Conservation (phyloP, 179 eudicot genomes). For the Patellifolia procumbens region DNA sequence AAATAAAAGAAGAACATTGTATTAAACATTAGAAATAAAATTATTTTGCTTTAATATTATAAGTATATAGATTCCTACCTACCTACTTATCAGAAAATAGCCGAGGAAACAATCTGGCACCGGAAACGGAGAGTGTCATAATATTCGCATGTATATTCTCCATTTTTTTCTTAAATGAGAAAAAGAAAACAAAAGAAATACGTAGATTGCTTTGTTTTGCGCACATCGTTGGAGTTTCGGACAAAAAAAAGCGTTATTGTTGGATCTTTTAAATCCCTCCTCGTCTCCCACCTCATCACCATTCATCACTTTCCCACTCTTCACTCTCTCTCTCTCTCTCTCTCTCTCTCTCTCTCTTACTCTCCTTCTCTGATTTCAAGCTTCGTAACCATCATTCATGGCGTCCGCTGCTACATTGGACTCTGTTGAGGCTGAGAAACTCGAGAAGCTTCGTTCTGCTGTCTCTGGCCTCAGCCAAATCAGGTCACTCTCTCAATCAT, state of each 20-base stretch:
- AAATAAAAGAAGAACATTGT: no score
- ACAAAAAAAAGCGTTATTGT: slow-evolving; percentile 8
- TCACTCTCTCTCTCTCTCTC: slow-evolving; percentile 13
- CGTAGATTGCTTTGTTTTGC: neutral
- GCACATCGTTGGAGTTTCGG: slow-evolving; percentile 1
- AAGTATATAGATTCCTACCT: neutral
- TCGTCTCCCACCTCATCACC: slow-evolving; percentile 16
- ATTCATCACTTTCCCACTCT: neutral
- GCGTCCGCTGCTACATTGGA: slow-evolving; percentile 52
- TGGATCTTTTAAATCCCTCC: slow-evolving; percentile 17
- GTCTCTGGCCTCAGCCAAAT: no score
- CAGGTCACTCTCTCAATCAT: no score
- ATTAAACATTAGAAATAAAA: no score
- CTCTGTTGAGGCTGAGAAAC: slow-evolving; percentile 60
- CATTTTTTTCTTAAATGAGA: neutral
- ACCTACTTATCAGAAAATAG: no score
- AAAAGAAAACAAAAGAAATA: neutral
- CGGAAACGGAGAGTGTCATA: no score
- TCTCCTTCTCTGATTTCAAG: slow-evolving; percentile 18
- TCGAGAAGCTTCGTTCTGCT: no score
- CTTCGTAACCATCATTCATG: slow-evolving; percentile 38
- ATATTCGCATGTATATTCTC: slow-evolving; percentile 18
- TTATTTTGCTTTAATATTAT: no score
- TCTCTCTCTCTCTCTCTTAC: slow-evolving; percentile 21
- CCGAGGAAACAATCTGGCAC: neutral